Base-by-base conservation (phyloP, 2,329 filamentous ascomycete species). In the Magnaporthales sp. region DNA sequence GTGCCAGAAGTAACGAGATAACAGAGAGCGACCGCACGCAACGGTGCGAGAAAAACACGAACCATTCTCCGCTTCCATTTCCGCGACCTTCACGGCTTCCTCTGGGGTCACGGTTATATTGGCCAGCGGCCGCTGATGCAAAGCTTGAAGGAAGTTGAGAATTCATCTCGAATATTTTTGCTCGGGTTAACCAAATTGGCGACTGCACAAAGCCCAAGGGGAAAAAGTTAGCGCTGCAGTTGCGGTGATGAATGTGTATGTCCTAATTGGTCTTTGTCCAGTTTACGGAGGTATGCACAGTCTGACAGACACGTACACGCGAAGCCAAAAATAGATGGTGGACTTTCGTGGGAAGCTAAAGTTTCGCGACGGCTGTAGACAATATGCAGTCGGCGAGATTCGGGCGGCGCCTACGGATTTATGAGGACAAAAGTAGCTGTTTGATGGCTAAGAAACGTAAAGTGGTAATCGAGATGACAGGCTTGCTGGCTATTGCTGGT, bases 71-170 rank as follows among this genome's bases (percentile, higher is more conserved):
- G 77, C 85, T 85, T 71, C 80, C 80, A 76, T 76, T 77, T 70
- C 81, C 82, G 70, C 86, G 68, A 60, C 86, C 86, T 73, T 77
- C 81, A 79, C 84, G 86, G 76, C 83, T 86, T 79, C 78, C 79
- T 80, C 83, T 84, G 73, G 81, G 77, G 77, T 85, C 86, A 76
- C 83, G 86, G 56, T n/a, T 62, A 73, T 84, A 88, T 78, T 91
- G 90, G 78, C 90, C 90, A 76, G 91, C 90, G 72, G 91, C 91
- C 74, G 91, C 91, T 75, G 91, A 92, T 77, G 91, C 91, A 80
- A 93, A 93, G 83, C 89, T 93, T 73, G 91, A 92, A 74, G 90
- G 88, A 78, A 92, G 85, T 81, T 90, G 89, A 77, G 88, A 87
- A 81, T 89, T 86, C 90, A 92, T 77, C 72, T 71, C 71, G 75